A percentile compares a stretch with the other conserved stretches of the same genome.
phyloP scores from a whole-genome alignment of 306 rosid species.

The Trichosanthes truncata region DNA sequence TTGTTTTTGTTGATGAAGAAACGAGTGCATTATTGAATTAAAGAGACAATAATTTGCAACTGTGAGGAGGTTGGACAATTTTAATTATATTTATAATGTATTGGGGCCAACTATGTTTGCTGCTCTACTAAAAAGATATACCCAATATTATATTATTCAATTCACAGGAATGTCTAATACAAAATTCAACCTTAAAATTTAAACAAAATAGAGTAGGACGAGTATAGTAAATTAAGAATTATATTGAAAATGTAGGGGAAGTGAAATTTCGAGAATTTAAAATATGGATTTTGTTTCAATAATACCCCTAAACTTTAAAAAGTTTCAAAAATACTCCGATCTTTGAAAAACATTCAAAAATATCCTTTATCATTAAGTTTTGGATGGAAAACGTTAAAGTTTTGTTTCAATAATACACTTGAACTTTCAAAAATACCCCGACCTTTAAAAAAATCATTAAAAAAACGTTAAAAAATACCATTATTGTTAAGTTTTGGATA shows the following conservation, averaged over 20 bases:
- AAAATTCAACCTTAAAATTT: neutral
- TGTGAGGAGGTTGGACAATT: neutral
- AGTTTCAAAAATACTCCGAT: too few species aligned
- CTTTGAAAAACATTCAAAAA: too few species aligned
- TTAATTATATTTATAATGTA: neutral
- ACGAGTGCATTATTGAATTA: slow-evolving; percentile 9
- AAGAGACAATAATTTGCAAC: slow-evolving; percentile 1
- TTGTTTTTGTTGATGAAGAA: neutral
- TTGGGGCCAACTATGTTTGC: neutral
- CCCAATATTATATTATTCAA: neutral
- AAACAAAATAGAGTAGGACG: neutral
- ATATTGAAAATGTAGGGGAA: neutral
- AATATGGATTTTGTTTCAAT: too few species aligned
- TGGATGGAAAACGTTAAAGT: too few species aligned
- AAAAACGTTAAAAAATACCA: too few species aligned
- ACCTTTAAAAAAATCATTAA: too few species aligned
- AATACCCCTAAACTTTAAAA: too few species aligned
- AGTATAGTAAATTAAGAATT: neutral
- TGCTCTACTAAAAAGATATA: neutral
- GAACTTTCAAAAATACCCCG: too few species aligned
- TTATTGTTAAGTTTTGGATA: too few species aligned
- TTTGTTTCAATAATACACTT: too few species aligned
- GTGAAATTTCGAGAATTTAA: neutral
- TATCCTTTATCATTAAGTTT: too few species aligned
- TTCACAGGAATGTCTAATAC: neutral